These are phyloP conservation scores for Apiospora phragmitis DNA, from an alignment of 2,329 filamentous ascomycete species.

Conservation along the genomic window DNA sequence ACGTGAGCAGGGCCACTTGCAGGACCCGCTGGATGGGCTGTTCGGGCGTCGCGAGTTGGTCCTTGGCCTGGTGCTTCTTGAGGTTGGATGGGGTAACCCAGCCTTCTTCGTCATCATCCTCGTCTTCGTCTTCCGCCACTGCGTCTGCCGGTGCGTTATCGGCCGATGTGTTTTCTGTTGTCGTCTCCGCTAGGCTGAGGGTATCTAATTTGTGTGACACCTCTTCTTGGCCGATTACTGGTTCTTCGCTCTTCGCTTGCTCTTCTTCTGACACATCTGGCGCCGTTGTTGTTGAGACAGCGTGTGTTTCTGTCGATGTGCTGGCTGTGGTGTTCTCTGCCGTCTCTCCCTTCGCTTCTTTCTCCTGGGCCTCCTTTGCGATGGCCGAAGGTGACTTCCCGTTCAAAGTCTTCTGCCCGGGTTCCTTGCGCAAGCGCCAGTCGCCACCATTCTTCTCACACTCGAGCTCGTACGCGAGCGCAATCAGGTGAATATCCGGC, in stretches of 20 bases:
- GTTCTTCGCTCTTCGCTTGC: neutral
- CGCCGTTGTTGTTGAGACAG: neutral
- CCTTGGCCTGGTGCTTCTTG: conserved; percentile 75
- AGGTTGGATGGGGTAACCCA: conserved; percentile 97
- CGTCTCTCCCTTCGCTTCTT: conserved; percentile 16
- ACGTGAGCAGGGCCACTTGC: conserved; percentile 88
- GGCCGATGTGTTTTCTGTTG: conserved; percentile 18
- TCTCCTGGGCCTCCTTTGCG: conserved; percentile 33
- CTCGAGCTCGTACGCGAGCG: conserved; percentile 91
- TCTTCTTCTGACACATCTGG: neutral
- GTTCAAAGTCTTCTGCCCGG: conserved; percentile 77
- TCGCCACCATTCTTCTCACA: conserved; percentile 87
- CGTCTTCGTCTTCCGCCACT: conserved; percentile 31
- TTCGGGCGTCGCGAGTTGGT: conserved; percentile 51
- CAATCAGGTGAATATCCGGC: conserved; percentile 86
- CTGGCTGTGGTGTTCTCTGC: neutral
- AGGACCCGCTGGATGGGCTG: conserved; percentile 63
- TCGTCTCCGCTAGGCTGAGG: conserved; percentile 13
- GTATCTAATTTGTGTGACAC: conserved; percentile 14
- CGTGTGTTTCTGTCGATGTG: neutral
- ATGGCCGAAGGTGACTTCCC: conserved; percentile 61
- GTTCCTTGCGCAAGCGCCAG: conserved; percentile 77
- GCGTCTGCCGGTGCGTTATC: conserved; percentile 29
- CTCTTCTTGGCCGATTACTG: conserved; percentile 11
- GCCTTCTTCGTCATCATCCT: conserved; percentile 61